These are phyloP conservation scores for Areca catechu DNA, from an alignment of 176 grass and related monocot genomes.

Conservation along the genomic window DNA sequence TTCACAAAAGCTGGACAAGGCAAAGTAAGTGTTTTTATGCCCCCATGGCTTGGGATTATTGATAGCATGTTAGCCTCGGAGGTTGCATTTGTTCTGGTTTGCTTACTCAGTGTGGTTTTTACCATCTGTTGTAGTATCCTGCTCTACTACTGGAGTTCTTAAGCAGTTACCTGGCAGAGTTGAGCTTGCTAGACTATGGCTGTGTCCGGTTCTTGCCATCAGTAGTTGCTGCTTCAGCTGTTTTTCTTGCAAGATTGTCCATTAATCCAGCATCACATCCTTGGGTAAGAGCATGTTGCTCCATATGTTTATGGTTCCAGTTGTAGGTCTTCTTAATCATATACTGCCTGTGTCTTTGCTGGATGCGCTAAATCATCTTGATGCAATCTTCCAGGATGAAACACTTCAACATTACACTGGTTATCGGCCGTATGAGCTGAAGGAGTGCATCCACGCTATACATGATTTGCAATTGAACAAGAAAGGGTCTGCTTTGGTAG, in stretches of 20 bases:
- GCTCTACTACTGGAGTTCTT: slow-evolving; percentile 48
- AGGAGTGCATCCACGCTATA: slow-evolving; percentile 52
- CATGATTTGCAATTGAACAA: slow-evolving; percentile 73
- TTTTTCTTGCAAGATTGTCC: slow-evolving; percentile 70
- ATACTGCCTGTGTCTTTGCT: not conserved
- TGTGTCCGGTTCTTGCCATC: slow-evolving; percentile 76
- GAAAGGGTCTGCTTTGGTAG: slow-evolving; percentile 30
- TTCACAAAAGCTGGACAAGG: slow-evolving; percentile 39
- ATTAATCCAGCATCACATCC: slow-evolving; percentile 45
- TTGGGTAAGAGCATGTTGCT: slow-evolving; percentile 50
- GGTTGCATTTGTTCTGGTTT: no score
- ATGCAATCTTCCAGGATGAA: slow-evolving; percentile 32
- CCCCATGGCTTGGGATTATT: no score
- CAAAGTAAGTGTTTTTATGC: slow-evolving; percentile 35
- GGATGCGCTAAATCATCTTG: not conserved
- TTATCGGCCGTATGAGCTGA: slow-evolving; percentile 63
- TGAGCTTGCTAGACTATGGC: slow-evolving; percentile 74
- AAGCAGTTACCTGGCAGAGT: slow-evolving; percentile 64
- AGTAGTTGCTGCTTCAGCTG: slow-evolving; percentile 59
- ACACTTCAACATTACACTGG: slow-evolving; percentile 49
- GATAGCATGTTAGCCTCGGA: no score
- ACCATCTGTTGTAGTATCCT: slow-evolving; percentile 29
- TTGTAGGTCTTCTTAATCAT: not conserved
- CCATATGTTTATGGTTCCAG: not conserved
- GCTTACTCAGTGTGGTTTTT: not conserved